Conservation (phyloP, 495 filamentous ascomycete species). For the Aspergillus wentii region DNA sequence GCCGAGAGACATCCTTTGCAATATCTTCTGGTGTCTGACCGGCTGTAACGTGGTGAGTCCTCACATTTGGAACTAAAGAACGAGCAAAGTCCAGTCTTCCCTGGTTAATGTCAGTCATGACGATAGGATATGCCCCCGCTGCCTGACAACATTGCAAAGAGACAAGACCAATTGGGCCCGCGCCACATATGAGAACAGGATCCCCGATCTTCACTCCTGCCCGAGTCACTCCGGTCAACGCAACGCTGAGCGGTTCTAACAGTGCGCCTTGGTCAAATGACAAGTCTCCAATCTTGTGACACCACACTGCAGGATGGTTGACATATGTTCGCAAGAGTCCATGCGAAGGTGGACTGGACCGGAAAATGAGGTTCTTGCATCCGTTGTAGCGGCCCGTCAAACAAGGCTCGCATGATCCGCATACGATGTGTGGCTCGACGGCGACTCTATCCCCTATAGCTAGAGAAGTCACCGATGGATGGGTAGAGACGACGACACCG, state of each 20-base stretch:
- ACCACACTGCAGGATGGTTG: slow-evolving; percentile 75
- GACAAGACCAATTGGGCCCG: slow-evolving; percentile 76
- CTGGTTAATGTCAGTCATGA: slow-evolving; percentile 77
- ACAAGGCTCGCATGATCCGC: slow-evolving; percentile 71
- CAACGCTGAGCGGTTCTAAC: slow-evolving; percentile 70
- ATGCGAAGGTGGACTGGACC: slow-evolving; percentile 70
- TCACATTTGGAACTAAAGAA: slow-evolving; percentile 48
- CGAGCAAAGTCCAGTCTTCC: slow-evolving; percentile 67
- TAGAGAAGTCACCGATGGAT: slow-evolving; percentile 60
- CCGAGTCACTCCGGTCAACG: slow-evolving; percentile 66
- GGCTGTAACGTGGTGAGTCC: not conserved
- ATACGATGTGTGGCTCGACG: slow-evolving; percentile 74
- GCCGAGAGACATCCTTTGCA: not conserved
- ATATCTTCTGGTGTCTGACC: not conserved
- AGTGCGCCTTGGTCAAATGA: slow-evolving; percentile 72
- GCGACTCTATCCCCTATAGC: slow-evolving; percentile 71
- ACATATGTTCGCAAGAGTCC: slow-evolving; percentile 74
- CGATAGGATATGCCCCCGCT: slow-evolving; percentile 68
- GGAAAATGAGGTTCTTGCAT: slow-evolving; percentile 66
- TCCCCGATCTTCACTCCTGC: slow-evolving; percentile 64
- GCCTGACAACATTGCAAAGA: slow-evolving; percentile 65
- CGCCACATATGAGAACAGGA: slow-evolving; percentile 70
- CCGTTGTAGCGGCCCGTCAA: slow-evolving; percentile 80
- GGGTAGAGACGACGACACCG: slow-evolving; percentile 64
- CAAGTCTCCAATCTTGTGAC: slow-evolving; percentile 75